A percentile compares a stretch with the other conserved stretches of the same genome.
phyloP scores from a whole-genome alignment of 2,329 filamentous ascomycete species.

The Phialophora expanda region DNA sequence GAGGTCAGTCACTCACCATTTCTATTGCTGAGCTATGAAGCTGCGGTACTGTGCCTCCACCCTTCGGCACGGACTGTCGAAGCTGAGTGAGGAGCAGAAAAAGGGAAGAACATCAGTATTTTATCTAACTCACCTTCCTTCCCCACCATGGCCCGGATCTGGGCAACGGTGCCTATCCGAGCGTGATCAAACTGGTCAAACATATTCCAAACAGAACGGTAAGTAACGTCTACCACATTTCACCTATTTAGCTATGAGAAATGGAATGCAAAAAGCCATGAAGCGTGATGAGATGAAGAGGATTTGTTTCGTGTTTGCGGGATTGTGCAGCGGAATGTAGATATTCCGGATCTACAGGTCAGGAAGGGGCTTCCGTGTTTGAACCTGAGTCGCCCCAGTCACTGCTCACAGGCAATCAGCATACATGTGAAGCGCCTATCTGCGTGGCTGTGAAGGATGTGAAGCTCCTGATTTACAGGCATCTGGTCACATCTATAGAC shows the following conservation, averaged over 20 bases:
- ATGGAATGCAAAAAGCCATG: conserved; percentile 9
- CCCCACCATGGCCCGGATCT: conserved; percentile 11
- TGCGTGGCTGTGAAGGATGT: conserved; percentile 1
- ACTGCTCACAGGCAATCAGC: conserved; percentile 7
- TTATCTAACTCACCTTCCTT: conserved; percentile 7
- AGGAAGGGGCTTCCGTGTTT: conserved; percentile 24
- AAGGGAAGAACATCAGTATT: background rate
- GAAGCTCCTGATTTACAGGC: background rate
- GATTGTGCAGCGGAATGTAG: conserved; percentile 28
- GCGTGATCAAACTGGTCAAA: conserved; percentile 27
- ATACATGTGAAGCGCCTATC: conserved; percentile 19
- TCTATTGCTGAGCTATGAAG: conserved; percentile 6
- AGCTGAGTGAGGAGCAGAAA: background rate
- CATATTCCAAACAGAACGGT: conserved; percentile 27
- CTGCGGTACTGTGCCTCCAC: background rate
- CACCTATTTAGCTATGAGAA: conserved; percentile 1
- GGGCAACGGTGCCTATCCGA: conserved; percentile 23
- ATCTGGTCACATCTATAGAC: conserved; percentile 7
- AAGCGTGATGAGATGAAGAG: conserved; percentile 1
- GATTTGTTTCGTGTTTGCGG: conserved; percentile 28
- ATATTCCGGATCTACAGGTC: conserved; percentile 21
- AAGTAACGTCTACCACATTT: background rate
- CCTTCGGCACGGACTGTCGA: background rate
- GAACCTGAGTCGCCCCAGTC: conserved; percentile 25
- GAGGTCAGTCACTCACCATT: conserved; percentile 2